These are phyloP conservation scores for Jamesozyma hellenica DNA, from an alignment of 805 yeast species.

Conservation along the genomic window DNA sequence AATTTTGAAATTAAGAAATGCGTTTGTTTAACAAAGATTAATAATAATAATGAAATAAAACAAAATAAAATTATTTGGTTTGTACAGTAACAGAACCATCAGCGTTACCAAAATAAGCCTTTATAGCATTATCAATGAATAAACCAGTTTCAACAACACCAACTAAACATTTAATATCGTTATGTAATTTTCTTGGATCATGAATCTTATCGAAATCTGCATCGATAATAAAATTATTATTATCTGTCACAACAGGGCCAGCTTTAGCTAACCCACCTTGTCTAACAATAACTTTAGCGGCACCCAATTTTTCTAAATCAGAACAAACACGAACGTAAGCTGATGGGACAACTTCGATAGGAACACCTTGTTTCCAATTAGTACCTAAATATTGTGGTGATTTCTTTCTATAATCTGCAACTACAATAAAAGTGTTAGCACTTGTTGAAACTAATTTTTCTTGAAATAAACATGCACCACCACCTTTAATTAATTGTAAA, in stretches of 20 bases:
- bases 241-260: constrained; percentile 94
- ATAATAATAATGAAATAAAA: not conserved
- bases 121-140: constrained; percentile 58
- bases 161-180: constrained; percentile 57
- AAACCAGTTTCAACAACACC: constrained; percentile 97
- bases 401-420: constrained; percentile 86
- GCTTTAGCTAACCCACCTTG: constrained; percentile 89
- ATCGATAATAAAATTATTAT: constrained; percentile 86
- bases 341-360: constrained; percentile 88
- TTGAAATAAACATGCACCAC: constrained; percentile 96
- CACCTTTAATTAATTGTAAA: constrained; percentile 90
- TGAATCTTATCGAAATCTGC: constrained; percentile 79
- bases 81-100: constrained; percentile 48
- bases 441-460: constrained; percentile 87
- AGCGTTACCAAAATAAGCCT: constrained; percentile 82
- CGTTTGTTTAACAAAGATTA: not conserved
- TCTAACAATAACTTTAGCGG: constrained; percentile 62
- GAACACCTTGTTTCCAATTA: constrained; percentile 83
- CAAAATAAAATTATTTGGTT: constrained; percentile 13
- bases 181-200: constrained; percentile 44
- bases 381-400: constrained; percentile 59
- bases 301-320: constrained; percentile 39
- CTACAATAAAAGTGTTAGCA: constrained; percentile 67
- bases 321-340: constrained; percentile 67
- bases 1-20: no score